Evolutionary conservation across 1,139 yeast genomes (phyloP), one percentile per base, ranked within the genome.

Genomic region (Protomyces gravidus): DNA sequence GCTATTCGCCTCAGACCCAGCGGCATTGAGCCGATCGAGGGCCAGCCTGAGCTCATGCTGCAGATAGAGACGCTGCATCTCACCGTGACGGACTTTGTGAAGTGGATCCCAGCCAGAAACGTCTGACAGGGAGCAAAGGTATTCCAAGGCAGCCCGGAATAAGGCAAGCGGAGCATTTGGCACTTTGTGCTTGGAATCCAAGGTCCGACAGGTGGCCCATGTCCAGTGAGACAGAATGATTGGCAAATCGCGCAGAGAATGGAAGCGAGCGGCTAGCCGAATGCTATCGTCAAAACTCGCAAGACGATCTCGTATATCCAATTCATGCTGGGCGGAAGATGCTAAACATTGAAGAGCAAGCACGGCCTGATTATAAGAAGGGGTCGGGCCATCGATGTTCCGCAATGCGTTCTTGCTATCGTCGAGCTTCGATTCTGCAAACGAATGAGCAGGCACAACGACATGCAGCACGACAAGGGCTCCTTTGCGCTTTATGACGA

Each of bases 401-500:
- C 60, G 61, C 7, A 65, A 67, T 7, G 73, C 64, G 19, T 68
- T 66, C 30, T 74, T 60, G 3, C 70, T 67, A 0, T 77, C 76
- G 33, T 68, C 63, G 30, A 74, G 65, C 1, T 68, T 65, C 55
- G 73, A 74, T 46, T 70, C 76, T 39, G 72, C 67, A 36, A 71
- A 60, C 67, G 80, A 85, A 59, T 81, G 80, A 68, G 85, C 88
- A 13, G 82, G 80, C 1, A 85, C 77, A 55, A 81, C 76, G 65
- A 26, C 59, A 9, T 13, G 28, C 7, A 50, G n/a, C 13, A 33
- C 45, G 23, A 45, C 5, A n/a, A 33, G 21, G 2, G 33, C 40
- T 15, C 32, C 26, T 5, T 27, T 6, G 9, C 30, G 27, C 19
- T 25, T 27, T 5, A 50, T 50, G 21, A 46, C 40, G 17, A 33